Conservation (phyloP, 208 protist genomes). For the Lotmaria passim region DNA sequence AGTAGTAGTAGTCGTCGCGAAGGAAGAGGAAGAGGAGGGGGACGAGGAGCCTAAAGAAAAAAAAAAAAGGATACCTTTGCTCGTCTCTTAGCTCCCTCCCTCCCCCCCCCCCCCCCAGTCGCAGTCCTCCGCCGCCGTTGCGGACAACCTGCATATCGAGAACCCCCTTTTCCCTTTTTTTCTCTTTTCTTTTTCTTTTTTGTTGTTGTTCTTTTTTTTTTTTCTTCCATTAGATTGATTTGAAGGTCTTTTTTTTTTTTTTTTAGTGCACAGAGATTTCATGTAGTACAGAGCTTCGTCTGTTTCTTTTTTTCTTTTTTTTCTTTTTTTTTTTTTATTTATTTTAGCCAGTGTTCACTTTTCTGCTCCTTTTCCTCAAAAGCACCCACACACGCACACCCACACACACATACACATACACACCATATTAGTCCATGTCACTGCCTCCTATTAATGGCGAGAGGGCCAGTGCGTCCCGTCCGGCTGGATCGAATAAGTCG, state of each 20-base stretch:
- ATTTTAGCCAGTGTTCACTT: neutral
- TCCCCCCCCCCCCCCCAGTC: no score
- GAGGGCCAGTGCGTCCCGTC: neutral
- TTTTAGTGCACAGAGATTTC: neutral
- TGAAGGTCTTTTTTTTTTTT: neutral
- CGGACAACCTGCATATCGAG: no score
- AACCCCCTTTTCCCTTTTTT: no score
- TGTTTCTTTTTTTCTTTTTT: conserved; percentile 11
- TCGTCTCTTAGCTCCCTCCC: no score
- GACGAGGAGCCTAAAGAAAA: no score
- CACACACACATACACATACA: conserved; percentile 3
- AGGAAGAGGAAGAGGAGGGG: no score
- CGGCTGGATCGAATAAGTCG: neutral
- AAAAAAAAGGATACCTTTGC: no score
- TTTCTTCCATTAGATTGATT: neutral
- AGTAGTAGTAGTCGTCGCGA: no score
- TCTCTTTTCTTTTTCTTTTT: no score
- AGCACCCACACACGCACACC: conserved; percentile 9
- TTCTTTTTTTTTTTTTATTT: conserved; percentile 11
- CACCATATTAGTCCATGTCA: neutral
- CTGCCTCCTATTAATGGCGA: neutral
- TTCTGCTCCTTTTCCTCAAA: neutral
- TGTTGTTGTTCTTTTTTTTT: no score
- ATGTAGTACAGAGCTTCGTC: neutral
- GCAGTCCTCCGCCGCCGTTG: no score